These are phyloP conservation scores for Tilletia caries DNA, from an alignment of 1,284 basidiomycete genomes.

Conservation along the genomic window DNA sequence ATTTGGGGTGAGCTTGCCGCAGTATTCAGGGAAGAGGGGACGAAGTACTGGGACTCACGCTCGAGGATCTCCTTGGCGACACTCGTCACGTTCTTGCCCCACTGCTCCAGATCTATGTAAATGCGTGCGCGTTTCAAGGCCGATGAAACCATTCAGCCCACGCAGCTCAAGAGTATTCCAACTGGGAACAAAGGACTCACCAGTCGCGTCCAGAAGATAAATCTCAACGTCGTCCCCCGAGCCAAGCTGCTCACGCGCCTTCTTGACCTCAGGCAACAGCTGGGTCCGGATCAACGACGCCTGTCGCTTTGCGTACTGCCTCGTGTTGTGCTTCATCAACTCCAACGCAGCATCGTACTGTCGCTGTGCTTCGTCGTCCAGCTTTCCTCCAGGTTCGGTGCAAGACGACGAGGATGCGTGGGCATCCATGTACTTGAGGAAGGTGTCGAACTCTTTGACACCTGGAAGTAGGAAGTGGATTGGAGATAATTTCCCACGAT, in stretches of 20 bases:
- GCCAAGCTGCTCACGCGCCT: constrained; percentile 43
- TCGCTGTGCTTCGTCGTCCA: constrained; percentile 10
- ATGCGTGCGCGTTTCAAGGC: background rate
- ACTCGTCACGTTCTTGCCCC: background rate
- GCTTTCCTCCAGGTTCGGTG: background rate
- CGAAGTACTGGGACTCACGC: background rate
- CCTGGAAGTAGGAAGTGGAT: no score
- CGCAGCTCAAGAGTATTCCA: no score
- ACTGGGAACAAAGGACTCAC: no score
- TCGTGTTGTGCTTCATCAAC: constrained; percentile 78
- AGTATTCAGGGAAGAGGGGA: background rate
- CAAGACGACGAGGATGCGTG: background rate
- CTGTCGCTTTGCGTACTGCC: constrained; percentile 88
- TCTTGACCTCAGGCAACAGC: constrained; percentile 70
- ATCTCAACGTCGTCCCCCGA: constrained; percentile 43
- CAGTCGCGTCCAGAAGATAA: constrained; percentile 70
- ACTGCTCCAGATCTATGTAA: constrained; percentile 57
- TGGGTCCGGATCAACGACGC: constrained; percentile 90
- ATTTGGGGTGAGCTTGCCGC: no score
- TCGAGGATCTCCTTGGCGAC: constrained; percentile 10
- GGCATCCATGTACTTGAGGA: constrained; percentile 56
- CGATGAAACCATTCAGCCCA: background rate
- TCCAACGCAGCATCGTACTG: constrained; percentile 66
- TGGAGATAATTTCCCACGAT: no score
- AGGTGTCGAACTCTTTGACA: constrained; percentile 80